Evolutionary conservation across 495 filamentous ascomycete species (phyloP), one percentile per base, ranked within the genome.

Genomic region (Usnea hakonensis): DNA sequence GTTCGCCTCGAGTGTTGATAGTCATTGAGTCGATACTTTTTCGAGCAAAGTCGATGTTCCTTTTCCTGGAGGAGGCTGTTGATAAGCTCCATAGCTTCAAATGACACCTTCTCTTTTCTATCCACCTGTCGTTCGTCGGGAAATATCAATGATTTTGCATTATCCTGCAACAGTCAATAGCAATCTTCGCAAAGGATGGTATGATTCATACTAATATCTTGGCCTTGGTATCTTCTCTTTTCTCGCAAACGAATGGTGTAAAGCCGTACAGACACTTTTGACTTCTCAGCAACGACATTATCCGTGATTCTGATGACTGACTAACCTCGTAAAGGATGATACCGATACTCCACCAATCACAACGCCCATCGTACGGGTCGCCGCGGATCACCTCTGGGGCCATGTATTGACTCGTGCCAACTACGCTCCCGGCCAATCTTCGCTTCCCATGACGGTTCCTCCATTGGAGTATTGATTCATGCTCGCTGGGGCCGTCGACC

Each of bases 321-420:
- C 73, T 67, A 64, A 86, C 86, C 75, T 97, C 92, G 64, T 88
- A 97, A 40, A 96, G 71, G 68, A 97, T 96, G 57, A 96, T 83
- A 33, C 90, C 93, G 63, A 96, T 81, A 73, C 91, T 96, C 93
- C 91, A 97, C 90, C 85, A 97, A 75, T 96, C 93, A 73, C 93
- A 96, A 63, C 93, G 78, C 30, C 87, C 93, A 77, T 97, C 93
- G 70, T 97, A 96, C 33, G 79, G 74, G 55, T 91, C 81, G 23
- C 90, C 93, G 62, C 85, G 78, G 61, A 96, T 85, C 35, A 97
- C 88, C 74, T 96, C 93, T 5, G 93, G 93, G 2, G 93, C 93
- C 93, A 96, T 96, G 74, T 96, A 97, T 73, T 96, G 93, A 70
- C 90, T 95, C 1, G 93, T 97, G 5, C 93, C 93, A 40, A 97